A percentile compares a stretch with the other conserved stretches of the same genome.
Evolutionary conservation across 1,284 basidiomycete genomes (phyloP).

Genomic region (Cryptococcus jaspeensis): DNA sequence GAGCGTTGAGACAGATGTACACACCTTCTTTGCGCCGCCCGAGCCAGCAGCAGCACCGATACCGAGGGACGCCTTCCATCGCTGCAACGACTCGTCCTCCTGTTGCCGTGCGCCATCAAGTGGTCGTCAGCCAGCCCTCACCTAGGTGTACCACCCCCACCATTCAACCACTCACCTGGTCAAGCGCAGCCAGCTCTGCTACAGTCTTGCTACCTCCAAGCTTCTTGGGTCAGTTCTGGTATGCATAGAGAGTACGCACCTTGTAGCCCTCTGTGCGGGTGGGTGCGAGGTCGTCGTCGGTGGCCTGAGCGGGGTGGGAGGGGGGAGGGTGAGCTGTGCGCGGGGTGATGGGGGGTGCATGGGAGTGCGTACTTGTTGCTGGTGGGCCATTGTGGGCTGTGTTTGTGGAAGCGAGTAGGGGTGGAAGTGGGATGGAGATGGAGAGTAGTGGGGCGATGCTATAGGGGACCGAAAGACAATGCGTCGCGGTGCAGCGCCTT

Average conservation of each 20-base stretch:
- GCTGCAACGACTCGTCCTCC: conserved; percentile 58
- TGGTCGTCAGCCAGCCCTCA: neutral
- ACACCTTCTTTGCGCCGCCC: conserved; percentile 43
- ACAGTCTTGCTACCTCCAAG: conserved; percentile 54
- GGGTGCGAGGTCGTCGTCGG: conserved; percentile 45
- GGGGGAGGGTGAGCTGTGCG: neutral
- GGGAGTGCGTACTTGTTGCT: conserved; percentile 19
- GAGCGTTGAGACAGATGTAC: conserved; percentile 50
- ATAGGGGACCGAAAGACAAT: no score
- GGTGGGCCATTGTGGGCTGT: conserved; percentile 23
- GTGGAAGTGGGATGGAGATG: neutral
- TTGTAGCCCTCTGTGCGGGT: conserved; percentile 51
- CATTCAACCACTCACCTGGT: conserved; percentile 45
- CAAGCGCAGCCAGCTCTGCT: conserved; percentile 55
- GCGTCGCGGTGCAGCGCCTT: no score
- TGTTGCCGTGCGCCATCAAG: conserved; percentile 14
- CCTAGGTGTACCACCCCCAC: no score
- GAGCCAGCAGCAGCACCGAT: conserved; percentile 43
- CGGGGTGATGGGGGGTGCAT: neutral
- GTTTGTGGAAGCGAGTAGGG: neutral
- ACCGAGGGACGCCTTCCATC: conserved; percentile 59
- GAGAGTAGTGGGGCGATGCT: no score
- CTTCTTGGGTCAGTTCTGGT: conserved; percentile 15
- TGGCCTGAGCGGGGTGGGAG: conserved; percentile 24
- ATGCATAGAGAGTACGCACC: conserved; percentile 16